Evolutionary conservation across 208 protist species (phyloP).

Genomic region (Acanthamoeba culbertsoni): DNA sequence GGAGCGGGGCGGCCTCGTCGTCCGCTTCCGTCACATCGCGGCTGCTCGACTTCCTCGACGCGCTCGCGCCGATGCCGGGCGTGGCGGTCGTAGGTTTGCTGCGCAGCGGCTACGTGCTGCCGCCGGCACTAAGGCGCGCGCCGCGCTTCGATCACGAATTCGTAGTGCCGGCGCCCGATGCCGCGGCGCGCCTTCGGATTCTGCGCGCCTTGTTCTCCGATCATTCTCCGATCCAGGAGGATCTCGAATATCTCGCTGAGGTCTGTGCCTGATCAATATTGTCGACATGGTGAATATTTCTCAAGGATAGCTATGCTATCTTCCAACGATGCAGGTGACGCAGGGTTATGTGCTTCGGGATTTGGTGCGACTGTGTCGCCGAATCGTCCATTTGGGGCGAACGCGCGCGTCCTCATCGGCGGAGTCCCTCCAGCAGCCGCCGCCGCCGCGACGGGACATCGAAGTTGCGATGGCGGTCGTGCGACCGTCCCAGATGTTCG

Average conservation of each 20-base stretch:
- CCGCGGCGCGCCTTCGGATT: background rate
- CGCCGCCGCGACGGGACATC: background rate
- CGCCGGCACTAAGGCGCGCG: background rate
- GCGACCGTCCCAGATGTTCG: conserved; percentile 12
- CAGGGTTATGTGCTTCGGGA: conserved; percentile 2
- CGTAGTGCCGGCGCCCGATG: background rate
- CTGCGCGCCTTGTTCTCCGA: background rate
- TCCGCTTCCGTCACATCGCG: background rate
- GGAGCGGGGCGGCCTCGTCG: background rate
- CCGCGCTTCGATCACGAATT: background rate
- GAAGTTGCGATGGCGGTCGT: background rate
- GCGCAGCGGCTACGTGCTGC: background rate
- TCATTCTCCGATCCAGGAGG: background rate
- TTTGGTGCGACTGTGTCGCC: background rate
- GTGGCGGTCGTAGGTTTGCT: background rate
- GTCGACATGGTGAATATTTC: background rate
- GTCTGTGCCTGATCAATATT: background rate
- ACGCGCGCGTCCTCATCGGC: background rate
- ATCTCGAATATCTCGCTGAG: background rate
- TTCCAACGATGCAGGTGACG: background rate
- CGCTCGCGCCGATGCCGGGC: background rate
- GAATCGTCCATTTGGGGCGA: background rate
- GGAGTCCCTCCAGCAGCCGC: background rate
- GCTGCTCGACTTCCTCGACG: background rate
- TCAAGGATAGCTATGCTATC: background rate